phyloP scores from a whole-genome alignment of 202 grass and related monocot genomes.

The Cymbopogon flexuosus region DNA sequence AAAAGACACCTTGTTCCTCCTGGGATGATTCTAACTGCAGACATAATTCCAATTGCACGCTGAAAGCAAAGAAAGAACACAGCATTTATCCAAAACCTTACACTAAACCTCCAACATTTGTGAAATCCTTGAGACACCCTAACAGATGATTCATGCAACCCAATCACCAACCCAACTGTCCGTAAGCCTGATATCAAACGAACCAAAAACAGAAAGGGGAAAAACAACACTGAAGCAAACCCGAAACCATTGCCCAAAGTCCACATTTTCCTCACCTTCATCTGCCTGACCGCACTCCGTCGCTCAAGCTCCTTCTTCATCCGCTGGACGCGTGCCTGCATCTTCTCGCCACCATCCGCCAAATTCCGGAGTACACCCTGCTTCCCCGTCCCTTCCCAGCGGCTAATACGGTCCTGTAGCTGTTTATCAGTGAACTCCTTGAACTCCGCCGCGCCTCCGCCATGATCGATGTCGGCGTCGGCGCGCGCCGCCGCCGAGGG shows the following conservation, averaged over 20 bases:
- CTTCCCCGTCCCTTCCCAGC: accelerated
- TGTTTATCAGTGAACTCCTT: neutral
- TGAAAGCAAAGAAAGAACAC: neutral
- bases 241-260: neutral
- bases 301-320: slow-evolving; percentile 41
- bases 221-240: neutral
- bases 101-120: neutral
- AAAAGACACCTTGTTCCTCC: neutral
- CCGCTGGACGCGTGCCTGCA: neutral
- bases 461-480: neutral
- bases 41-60: neutral
- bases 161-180: neutral
- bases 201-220: neutral
- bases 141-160: neutral
- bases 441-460: neutral
- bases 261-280: slow-evolving; percentile 37
- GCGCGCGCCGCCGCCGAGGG: neutral
- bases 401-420: neutral
- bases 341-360: slow-evolving; percentile 37
- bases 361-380: neutral
- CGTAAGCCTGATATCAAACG: neutral
- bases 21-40: neutral
- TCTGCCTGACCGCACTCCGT: neutral
- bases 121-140: neutral
- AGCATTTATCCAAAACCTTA: neutral